Evolutionary conservation across 2,329 filamentous ascomycete genomes (phyloP).

Genomic region (Alternaria hordeiaustralica): DNA sequence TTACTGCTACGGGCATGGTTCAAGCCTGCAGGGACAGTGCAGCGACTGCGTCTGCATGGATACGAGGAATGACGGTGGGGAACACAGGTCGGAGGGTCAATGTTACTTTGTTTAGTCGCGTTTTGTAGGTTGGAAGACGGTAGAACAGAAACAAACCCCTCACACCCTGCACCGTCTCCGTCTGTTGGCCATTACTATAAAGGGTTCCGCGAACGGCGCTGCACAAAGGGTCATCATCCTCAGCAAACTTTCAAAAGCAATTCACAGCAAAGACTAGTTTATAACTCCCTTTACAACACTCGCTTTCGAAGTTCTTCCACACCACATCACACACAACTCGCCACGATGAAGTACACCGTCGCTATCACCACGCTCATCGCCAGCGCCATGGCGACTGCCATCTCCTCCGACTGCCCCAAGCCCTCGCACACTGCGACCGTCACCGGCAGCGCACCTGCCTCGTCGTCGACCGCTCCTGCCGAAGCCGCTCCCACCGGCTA

Average conservation of each 20-base stretch:
- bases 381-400: not conserved
- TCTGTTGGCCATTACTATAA: not conserved
- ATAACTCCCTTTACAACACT: not conserved
- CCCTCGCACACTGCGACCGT: constrained; percentile 35
- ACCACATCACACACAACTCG: not conserved
- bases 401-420: constrained; percentile 15
- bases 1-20: not conserved
- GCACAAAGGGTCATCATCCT: not conserved
- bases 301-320: not conserved
- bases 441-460: constrained; percentile 14
- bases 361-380: constrained; percentile 11
- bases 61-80: not conserved
- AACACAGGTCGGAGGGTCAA: not conserved
- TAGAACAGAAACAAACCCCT: constrained; percentile 1
- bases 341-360: constrained; percentile 46
- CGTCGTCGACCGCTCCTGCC: not conserved
- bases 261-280: not conserved
- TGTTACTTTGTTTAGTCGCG: not conserved
- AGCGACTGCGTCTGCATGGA: not conserved
- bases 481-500: constrained; percentile 22
- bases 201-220: not conserved
- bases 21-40: not conserved
- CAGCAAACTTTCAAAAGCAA: not conserved
- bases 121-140: not conserved
- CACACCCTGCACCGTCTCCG: not conserved